A percentile compares a stretch with the other conserved stretches of the same genome.
Conservation (phyloP, 176 grass and related monocot species). For the Secale cereale region DNA sequence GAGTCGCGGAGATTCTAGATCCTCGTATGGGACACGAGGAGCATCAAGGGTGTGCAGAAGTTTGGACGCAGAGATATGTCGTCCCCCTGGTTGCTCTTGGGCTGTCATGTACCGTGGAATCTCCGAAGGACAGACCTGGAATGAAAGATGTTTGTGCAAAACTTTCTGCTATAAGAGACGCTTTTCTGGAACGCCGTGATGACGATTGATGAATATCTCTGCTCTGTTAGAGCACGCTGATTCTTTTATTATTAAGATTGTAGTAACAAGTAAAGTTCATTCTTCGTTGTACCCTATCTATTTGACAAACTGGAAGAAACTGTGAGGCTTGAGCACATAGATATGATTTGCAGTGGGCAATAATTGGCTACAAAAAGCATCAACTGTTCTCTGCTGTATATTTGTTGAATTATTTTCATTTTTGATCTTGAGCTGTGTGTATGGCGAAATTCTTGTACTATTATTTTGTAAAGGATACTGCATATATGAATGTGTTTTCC, state of each 20-base stretch:
- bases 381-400: not conserved
- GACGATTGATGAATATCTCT: not conserved
- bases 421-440: not conserved
- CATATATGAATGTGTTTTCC: too few relatives aligned
- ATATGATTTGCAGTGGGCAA: not conserved
- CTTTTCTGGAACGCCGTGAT: not conserved
- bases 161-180: slow-evolving; percentile 1
- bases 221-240: not conserved
- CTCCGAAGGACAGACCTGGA: slow-evolving; percentile 16
- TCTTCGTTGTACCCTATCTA: not conserved
- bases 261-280: not conserved
- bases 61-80: slow-evolving; percentile 3
- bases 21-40: not conserved
- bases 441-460: not conserved
- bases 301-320: not conserved
- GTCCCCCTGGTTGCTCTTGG: slow-evolving; percentile 11
- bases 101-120: slow-evolving; percentile 14
- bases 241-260: not conserved
- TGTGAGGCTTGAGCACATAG: not conserved
- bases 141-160: slow-evolving; percentile 32
- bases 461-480: not conserved
- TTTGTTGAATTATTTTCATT: not conserved
- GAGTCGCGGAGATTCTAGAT: slow-evolving; percentile 20
- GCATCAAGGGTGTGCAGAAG: not conserved
- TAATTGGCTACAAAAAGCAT: not conserved